phyloP scores from a whole-genome alignment of 345 rosid genomes.

The Pistacia vera region DNA sequence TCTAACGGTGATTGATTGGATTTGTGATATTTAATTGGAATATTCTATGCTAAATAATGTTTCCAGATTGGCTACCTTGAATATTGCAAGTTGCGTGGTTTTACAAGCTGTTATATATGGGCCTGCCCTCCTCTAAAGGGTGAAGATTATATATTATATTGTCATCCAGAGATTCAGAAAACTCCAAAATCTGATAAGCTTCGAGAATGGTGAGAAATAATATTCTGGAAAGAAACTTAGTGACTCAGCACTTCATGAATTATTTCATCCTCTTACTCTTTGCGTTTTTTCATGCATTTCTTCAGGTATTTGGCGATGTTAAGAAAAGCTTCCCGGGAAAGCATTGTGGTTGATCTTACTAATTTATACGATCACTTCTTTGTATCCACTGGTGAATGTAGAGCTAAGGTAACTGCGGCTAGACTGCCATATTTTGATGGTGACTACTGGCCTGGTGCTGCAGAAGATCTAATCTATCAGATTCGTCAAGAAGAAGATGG shows the following conservation, averaged over 20 bases:
- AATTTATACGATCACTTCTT: constrained; percentile 95
- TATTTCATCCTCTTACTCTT: constrained; percentile 22
- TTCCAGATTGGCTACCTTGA: constrained; percentile 97
- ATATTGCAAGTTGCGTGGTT: constrained; percentile 95
- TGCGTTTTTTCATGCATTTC: constrained; percentile 17
- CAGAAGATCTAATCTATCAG: constrained; percentile 91
- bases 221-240: background rate
- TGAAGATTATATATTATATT: constrained; percentile 95
- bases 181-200: constrained; percentile 99
- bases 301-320: constrained; percentile 92
- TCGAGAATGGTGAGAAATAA: constrained; percentile 86
- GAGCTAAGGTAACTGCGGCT: constrained; percentile 94
- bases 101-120: constrained; percentile 99
- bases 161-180: constrained; percentile 99
- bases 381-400: constrained; percentile 77
- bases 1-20: background rate
- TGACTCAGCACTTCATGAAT: background rate
- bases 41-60: constrained; percentile 19
- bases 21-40: constrained; percentile 9
- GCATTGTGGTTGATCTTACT: constrained; percentile 77
- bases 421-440: constrained; percentile 99
- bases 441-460: constrained; percentile 99
- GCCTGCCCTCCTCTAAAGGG: constrained; percentile 99
- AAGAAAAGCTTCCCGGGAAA: constrained; percentile 84
- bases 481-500: constrained; percentile 96